A percentile compares a stretch with the other conserved stretches of the same genome.
phyloP scores from a whole-genome alignment of 2,329 filamentous ascomycete species.

The Podosphaera fusca region DNA sequence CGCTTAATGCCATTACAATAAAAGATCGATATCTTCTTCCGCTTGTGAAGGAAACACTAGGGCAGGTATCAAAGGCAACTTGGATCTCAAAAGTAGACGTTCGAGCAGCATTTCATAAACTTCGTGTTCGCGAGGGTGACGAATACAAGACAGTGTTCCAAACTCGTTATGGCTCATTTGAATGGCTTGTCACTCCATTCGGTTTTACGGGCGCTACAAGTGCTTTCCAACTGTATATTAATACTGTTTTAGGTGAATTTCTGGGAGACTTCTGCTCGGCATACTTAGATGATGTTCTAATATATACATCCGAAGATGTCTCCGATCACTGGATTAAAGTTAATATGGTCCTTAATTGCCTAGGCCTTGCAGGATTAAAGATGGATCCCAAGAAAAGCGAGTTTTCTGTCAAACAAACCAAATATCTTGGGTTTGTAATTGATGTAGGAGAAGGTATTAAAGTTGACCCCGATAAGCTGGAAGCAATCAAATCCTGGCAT shows the following conservation, averaged over 20 bases:
- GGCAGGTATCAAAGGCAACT: neutral
- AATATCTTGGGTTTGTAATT: neutral
- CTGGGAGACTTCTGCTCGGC: neutral
- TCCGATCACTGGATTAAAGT: neutral
- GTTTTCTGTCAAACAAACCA: neutral
- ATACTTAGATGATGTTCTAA: neutral
- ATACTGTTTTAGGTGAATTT: neutral
- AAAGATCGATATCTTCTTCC: neutral
- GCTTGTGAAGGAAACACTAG: neutral
- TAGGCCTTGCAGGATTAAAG: no score
- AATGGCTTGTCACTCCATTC: neutral
- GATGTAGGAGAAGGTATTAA: neutral
- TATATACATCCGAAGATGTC: neutral
- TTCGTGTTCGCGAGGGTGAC: neutral
- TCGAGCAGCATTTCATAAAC: neutral
- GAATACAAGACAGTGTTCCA: neutral
- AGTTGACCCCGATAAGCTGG: neutral
- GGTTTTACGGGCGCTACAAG: neutral
- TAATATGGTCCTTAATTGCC: no score
- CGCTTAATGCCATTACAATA: neutral
- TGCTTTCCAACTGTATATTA: neutral
- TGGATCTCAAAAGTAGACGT: no score
- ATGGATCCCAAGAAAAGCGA: no score
- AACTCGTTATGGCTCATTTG: neutral
- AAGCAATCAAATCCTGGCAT: neutral